Evolutionary conservation across 306 rosid genomes (phyloP).

Genomic region (Urtica urens): DNA sequence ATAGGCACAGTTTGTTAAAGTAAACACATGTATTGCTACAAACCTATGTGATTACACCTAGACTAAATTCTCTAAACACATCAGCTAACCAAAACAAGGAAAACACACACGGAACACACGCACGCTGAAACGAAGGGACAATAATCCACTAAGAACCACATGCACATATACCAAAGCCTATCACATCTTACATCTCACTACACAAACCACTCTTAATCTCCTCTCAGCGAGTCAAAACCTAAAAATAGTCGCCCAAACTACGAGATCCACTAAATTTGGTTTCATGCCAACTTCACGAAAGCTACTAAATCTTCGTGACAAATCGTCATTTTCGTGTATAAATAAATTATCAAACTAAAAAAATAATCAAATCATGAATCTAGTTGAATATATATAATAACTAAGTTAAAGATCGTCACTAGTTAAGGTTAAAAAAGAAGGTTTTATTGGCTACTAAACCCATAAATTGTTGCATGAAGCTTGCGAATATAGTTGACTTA

Average conservation of each 20-base stretch:
- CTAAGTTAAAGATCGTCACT: neutral
- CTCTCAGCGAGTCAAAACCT: neutral
- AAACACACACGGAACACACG: slow-evolving; percentile 7
- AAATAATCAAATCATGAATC: neutral
- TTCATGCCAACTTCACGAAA: neutral
- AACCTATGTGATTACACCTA: neutral
- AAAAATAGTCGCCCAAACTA: neutral
- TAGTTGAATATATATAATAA: neutral
- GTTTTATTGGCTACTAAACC: neutral
- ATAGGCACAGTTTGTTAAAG: no score
- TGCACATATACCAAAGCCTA: neutral
- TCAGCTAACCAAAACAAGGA: slow-evolving; percentile 11
- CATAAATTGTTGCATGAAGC: slow-evolving; percentile 18
- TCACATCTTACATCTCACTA: neutral
- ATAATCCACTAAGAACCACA: slow-evolving; percentile 2
- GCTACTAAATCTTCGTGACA: neutral
- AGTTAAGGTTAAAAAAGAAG: neutral
- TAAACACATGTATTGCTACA: neutral
- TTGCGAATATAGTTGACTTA: slow-evolving; percentile 16
- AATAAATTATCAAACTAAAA: neutral
- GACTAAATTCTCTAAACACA: neutral
- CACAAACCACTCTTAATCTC: neutral
- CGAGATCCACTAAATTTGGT: neutral
- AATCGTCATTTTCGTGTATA: neutral
- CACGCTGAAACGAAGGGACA: neutral